Evolutionary conservation across 257 asterid species (phyloP), one percentile per base, ranked within the genome.

Genomic region (Solanum lignicaule): DNA sequence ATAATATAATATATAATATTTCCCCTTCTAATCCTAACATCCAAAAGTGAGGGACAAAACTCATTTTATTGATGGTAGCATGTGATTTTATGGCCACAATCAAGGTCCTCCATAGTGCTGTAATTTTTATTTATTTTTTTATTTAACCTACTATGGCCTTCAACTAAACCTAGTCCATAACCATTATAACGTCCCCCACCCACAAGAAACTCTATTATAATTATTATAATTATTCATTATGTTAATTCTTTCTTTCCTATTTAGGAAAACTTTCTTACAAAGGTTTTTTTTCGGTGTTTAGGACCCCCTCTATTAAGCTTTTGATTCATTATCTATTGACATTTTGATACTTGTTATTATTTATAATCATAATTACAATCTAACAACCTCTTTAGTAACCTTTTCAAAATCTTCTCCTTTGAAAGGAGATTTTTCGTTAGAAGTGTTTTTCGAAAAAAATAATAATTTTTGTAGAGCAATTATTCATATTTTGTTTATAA

Each of bases 11-110:
- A n/a, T 89, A 87, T 29, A 16, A 71, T 71, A 32, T 71, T 73
- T 87, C 82, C 74, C 78, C 84, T 86, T 89, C 89, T 90, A 92
- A 91, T 87, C 89, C 89, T 84, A 71, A 84, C 92, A 89, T 89
- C 87, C 92, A 90, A 92, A 92, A 93, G 96, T 92, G 93, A 90
- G 92, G 87, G 95, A 94, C 96, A 92, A 90, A 91, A 39, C 94
- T 93, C 93, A 91, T 93, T 91, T 89, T 88, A 84, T 87, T 82
- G 88, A 87, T 86, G 90, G 66, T 90, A 92, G 87, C 95, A 92
- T 90, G 95, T 93, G 95, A 91, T 76, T 89, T 85, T 90, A 90
- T 89, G 91, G 91, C 91, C 92, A 89, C 88, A 90, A 81, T 87
- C 87, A 55, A 88, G 86, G 87, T 81, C 88, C 87, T 85, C 84